phyloP scores from a whole-genome alignment of 306 rosid species.

The Malus asiatica region DNA sequence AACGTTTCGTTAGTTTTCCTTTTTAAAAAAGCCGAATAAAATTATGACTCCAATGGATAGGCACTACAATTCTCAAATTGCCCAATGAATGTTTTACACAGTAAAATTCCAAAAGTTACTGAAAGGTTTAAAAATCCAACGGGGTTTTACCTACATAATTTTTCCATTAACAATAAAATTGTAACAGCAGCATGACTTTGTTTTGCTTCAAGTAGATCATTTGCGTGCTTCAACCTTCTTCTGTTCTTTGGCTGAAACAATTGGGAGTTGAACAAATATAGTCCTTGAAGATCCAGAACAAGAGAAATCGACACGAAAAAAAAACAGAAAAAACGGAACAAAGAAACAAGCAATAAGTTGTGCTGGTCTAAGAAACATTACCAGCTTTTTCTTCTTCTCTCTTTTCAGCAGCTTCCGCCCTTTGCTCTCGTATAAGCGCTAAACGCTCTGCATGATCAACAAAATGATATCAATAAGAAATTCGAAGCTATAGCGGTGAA shows the following conservation, averaged over 20 bases:
- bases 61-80: background rate
- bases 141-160: background rate
- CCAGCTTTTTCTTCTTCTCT: slow-evolving; percentile 86
- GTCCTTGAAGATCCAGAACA: background rate
- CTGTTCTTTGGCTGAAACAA: slow-evolving; percentile 66
- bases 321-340: background rate
- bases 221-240: slow-evolving; percentile 70
- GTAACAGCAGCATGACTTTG: slow-evolving; percentile 8
- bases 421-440: slow-evolving; percentile 69
- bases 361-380: slow-evolving; percentile 9
- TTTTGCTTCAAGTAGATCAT: slow-evolving; percentile 26
- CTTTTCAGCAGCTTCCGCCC: slow-evolving; percentile 89
- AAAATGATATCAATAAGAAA: background rate
- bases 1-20: too few relatives aligned
- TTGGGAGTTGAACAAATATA: background rate
- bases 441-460: slow-evolving; percentile 57
- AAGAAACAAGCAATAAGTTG: background rate
- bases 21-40: too few relatives aligned
- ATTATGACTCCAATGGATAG: background rate
- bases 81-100: background rate
- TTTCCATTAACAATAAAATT: background rate
- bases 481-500: background rate
- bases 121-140: background rate
- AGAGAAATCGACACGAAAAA: background rate
- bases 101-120: background rate